phyloP scores from a whole-genome alignment of 345 rosid genomes.

The Durio zibethinus region DNA sequence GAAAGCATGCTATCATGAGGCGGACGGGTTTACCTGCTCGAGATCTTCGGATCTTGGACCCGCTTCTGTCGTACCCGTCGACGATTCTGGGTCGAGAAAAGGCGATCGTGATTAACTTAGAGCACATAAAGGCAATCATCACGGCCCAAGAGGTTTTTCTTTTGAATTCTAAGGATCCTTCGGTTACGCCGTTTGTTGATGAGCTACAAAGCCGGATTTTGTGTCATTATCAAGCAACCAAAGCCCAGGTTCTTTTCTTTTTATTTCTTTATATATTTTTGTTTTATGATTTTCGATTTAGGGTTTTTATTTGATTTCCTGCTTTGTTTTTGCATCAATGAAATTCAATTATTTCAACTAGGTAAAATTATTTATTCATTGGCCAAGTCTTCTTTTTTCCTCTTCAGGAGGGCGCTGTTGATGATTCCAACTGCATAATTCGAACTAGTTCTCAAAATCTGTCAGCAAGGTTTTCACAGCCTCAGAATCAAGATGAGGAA shows the following conservation, averaged over 20 bases:
- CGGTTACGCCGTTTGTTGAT: slow-evolving; percentile 67
- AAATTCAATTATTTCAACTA: not conserved
- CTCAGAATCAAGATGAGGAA: slow-evolving; percentile 36
- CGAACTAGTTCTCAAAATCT: slow-evolving; percentile 28
- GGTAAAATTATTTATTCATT: not conserved
- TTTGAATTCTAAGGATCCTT: slow-evolving; percentile 80
- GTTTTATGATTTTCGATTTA: not conserved
- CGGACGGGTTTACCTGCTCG: slow-evolving; percentile 85
- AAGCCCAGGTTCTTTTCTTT: slow-evolving; percentile 48
- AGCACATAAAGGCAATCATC: slow-evolving; percentile 90
- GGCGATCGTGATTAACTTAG: slow-evolving; percentile 86
- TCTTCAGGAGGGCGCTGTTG: slow-evolving; percentile 50
- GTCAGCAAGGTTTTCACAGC: slow-evolving; percentile 29
- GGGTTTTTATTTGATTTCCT: not conserved
- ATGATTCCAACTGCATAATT: slow-evolving; percentile 42
- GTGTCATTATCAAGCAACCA: slow-evolving; percentile 60
- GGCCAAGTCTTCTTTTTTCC: slow-evolving; percentile 7
- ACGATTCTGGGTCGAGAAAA: slow-evolving; percentile 81
- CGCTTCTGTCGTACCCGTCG: slow-evolving; percentile 85
- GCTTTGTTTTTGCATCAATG: not conserved
- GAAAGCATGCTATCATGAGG: slow-evolving; percentile 89
- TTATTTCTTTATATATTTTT: not conserved
- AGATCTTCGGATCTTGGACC: slow-evolving; percentile 91
- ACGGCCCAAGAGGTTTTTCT: slow-evolving; percentile 83
- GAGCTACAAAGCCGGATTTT: slow-evolving; percentile 64